phyloP scores from a whole-genome alignment of 179 eudicot species.

The Nepenthes alata region DNA sequence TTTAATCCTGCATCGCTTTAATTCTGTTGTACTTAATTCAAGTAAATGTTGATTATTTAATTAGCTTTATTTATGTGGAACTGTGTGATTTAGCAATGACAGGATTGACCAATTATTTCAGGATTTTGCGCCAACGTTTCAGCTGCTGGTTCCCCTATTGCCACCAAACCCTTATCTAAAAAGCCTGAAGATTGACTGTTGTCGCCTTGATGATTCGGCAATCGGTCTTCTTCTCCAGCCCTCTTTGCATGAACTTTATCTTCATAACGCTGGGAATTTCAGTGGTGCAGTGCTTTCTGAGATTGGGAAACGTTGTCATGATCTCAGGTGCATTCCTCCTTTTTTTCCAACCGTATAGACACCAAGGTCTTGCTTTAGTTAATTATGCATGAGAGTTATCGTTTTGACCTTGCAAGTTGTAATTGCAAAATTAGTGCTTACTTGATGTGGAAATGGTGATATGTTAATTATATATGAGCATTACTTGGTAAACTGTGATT shows the following conservation, averaged over 20 bases:
- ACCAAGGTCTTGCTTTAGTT: too few relatives aligned
- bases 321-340: slow-evolving; percentile 39
- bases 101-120: slow-evolving; percentile 5
- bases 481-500: neutral
- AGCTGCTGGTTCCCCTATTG: slow-evolving; percentile 41
- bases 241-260: slow-evolving; percentile 57
- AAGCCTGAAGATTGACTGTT: slow-evolving; percentile 68
- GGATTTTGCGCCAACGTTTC: slow-evolving; percentile 63
- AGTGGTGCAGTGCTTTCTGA: slow-evolving; percentile 60
- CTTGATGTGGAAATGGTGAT: neutral
- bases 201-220: slow-evolving; percentile 67
- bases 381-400: too few relatives aligned
- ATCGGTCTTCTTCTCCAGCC: slow-evolving; percentile 49
- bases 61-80: too few relatives aligned
- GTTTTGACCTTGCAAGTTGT: too few relatives aligned
- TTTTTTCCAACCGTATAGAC: neutral
- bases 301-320: slow-evolving; percentile 53
- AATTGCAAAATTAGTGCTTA: too few relatives aligned
- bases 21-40: too few relatives aligned
- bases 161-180: slow-evolving; percentile 55
- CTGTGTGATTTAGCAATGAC: too few relatives aligned
- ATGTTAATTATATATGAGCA: neutral
- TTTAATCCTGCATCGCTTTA: too few relatives aligned
- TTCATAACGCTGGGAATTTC: slow-evolving; percentile 65
- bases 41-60: too few relatives aligned